Conservation (phyloP, 495 filamentous ascomycete species). For the Tetracladium setigerum region DNA sequence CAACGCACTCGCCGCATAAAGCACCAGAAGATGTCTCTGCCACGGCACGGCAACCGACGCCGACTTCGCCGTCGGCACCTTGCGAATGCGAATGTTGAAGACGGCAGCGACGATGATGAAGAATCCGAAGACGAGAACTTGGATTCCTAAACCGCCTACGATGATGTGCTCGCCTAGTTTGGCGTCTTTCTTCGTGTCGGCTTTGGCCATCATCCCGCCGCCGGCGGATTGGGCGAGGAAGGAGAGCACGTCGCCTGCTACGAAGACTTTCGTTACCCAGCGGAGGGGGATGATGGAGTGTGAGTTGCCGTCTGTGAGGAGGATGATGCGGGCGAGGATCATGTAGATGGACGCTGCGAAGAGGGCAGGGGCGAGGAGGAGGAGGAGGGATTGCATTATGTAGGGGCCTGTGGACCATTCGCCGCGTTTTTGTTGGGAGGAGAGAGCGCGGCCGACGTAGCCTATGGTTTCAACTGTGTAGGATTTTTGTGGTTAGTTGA, state of each 20-base stretch:
- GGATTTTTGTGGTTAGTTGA: background rate
- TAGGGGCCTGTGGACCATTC: slow-evolving; percentile 34
- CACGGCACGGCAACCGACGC: slow-evolving; percentile 11
- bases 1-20: slow-evolving; percentile 42
- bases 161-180: slow-evolving; percentile 36
- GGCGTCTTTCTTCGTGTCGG: slow-evolving; percentile 19
- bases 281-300: slow-evolving; percentile 27
- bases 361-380: slow-evolving; percentile 43
- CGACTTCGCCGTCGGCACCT: slow-evolving; percentile 9
- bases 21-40: slow-evolving; percentile 23
- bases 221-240: slow-evolving; percentile 32
- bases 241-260: slow-evolving; percentile 35
- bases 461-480: slow-evolving; percentile 34
- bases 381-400: slow-evolving; percentile 34
- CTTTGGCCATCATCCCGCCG: slow-evolving; percentile 31
- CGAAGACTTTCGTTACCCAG: slow-evolving; percentile 37
- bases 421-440: slow-evolving; percentile 25
- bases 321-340: slow-evolving; percentile 40
- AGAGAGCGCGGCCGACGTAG: slow-evolving; percentile 36
- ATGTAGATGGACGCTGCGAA: slow-evolving; percentile 49
- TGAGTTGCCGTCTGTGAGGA: slow-evolving; percentile 32
- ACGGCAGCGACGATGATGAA: slow-evolving; percentile 37
- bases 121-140: slow-evolving; percentile 43
- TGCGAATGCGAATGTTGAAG: slow-evolving; percentile 25
- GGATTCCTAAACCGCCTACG: slow-evolving; percentile 33